A percentile compares a stretch with the other conserved stretches of the same genome.
Evolutionary conservation across 176 grass and related monocot species (phyloP).

Genomic region (Zoysia pacifica): DNA sequence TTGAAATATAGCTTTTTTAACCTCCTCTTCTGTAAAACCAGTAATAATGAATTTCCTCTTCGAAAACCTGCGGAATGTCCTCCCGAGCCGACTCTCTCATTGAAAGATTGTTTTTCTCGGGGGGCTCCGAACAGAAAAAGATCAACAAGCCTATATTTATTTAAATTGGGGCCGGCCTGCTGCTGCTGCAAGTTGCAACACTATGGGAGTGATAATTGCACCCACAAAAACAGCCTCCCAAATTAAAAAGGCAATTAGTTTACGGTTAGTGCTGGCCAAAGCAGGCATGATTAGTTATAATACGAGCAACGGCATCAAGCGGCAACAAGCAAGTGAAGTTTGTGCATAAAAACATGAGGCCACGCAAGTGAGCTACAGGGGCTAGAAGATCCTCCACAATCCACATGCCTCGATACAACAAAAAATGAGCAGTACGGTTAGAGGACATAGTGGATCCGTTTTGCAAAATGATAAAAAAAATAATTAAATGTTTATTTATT

Average conservation of each 20-base stretch:
- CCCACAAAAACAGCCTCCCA: conserved; percentile 52
- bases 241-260: conserved; percentile 29
- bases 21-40: no score
- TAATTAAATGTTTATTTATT: neutral
- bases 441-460: conserved; percentile 18
- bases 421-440: conserved; percentile 10
- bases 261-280: conserved; percentile 57
- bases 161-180: neutral
- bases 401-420: conserved; percentile 35
- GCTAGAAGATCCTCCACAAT: conserved; percentile 53
- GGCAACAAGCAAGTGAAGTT: conserved; percentile 50
- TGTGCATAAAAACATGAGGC: conserved; percentile 31
- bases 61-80: no score
- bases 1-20: no score
- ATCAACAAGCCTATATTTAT: neutral
- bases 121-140: neutral
- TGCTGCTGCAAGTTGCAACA: conserved; percentile 55
- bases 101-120: no score
- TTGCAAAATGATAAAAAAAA: conserved; percentile 37
- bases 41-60: no score
- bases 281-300: conserved; percentile 56
- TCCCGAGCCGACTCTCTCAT: no score
- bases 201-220: conserved; percentile 48
- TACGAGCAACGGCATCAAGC: conserved; percentile 50
- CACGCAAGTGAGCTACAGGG: conserved; percentile 48